phyloP scores from a whole-genome alignment of 2,329 filamentous ascomycete species.

The Penicillium sp. region DNA sequence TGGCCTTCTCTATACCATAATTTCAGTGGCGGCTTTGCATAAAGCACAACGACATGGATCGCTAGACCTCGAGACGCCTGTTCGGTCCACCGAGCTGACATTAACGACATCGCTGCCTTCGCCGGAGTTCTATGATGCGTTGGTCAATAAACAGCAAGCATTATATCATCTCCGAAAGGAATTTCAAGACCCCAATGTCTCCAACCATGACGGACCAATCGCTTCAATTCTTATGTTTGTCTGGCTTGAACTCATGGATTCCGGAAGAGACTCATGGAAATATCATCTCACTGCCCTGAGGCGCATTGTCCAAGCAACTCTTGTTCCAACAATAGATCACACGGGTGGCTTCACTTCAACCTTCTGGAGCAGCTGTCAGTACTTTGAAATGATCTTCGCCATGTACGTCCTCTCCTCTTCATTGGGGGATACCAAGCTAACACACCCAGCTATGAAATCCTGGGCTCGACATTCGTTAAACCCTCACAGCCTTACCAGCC shows the following conservation, averaged over 20 bases:
- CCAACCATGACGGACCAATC: constrained; percentile 5
- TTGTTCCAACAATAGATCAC: neutral
- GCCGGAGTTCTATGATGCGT: neutral
- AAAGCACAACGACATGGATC: constrained; percentile 3
- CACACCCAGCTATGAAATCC: constrained; percentile 5
- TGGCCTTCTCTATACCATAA: constrained; percentile 12
- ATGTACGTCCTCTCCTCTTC: neutral
- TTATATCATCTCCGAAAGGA: constrained; percentile 9
- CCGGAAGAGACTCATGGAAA: constrained; percentile 14
- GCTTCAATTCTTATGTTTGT: constrained; percentile 12
- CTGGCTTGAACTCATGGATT: constrained; percentile 15
- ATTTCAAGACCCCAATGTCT: neutral
- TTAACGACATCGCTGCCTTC: neutral
- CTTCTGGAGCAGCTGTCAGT: neutral
- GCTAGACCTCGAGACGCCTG: neutral
- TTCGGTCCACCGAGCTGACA: neutral
- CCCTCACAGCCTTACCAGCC: constrained; percentile 11
- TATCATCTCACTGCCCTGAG: constrained; percentile 13
- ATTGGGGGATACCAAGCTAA: neutral
- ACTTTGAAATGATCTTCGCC: constrained; percentile 4
- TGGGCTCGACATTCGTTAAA: constrained; percentile 13
- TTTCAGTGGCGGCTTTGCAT: constrained; percentile 14
- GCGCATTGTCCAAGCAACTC: constrained; percentile 5
- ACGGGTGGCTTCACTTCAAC: constrained; percentile 1
- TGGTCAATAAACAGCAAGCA: constrained; percentile 10